phyloP scores from a whole-genome alignment of 352 stramenopile genomes.

The Phytophthora agathidicida region DNA sequence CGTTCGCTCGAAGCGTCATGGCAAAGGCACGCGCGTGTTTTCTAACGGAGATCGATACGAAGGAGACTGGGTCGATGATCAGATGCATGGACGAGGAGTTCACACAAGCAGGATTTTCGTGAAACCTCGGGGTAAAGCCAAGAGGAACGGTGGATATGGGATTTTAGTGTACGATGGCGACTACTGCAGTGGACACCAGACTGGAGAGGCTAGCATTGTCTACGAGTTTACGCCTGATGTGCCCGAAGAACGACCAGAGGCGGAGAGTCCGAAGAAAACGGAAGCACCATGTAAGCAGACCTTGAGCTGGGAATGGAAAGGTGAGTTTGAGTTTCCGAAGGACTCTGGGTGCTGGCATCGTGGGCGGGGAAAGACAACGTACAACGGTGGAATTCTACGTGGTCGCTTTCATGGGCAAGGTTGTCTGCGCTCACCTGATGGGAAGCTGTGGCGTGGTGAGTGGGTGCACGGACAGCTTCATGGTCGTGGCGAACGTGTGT shows the following conservation, averaged over 20 bases:
- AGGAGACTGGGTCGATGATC: constrained; percentile 59
- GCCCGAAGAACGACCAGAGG: constrained; percentile 2
- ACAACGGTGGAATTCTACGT: constrained; percentile 56
- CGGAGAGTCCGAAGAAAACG: not conserved
- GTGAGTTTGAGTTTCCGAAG: constrained; percentile 73
- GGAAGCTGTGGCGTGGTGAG: constrained; percentile 54
- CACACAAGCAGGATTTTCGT: constrained; percentile 33
- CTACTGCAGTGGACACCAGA: constrained; percentile 55
- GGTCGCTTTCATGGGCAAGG: constrained; percentile 71
- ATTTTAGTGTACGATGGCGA: constrained; percentile 54
- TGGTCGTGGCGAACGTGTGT: constrained; percentile 53
- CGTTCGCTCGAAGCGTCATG: constrained; percentile 53
- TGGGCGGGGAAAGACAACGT: constrained; percentile 58
- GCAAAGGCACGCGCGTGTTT: constrained; percentile 55
- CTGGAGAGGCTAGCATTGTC: constrained; percentile 43
- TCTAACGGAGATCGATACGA: constrained; percentile 58
- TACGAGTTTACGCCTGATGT: constrained; percentile 42
- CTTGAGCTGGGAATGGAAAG: constrained; percentile 41
- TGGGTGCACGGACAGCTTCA: constrained; percentile 63
- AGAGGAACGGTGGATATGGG: constrained; percentile 1
- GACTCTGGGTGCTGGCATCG: constrained; percentile 65
- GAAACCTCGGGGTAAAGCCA: constrained; percentile 8
- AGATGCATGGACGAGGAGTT: constrained; percentile 62
- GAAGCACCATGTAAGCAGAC: constrained; percentile 10
- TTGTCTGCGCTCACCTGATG: constrained; percentile 56